Base-by-base conservation (phyloP, 2,329 filamentous ascomycete species). In the Aspergillus sp. region DNA sequence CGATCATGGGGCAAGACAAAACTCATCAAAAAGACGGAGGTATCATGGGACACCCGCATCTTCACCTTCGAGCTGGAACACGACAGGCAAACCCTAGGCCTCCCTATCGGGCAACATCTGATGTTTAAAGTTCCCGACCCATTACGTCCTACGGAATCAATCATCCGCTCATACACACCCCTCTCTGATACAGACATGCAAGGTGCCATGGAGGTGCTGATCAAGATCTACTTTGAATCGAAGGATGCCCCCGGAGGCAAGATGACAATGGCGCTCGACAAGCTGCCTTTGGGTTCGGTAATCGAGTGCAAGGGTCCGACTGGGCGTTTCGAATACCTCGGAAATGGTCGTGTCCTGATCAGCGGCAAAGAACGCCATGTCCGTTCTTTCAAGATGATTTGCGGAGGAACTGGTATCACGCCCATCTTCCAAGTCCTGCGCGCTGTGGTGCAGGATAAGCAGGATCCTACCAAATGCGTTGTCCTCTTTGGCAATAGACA, bases 231-330 rank as follows among this genome's bases (percentile, higher is more conserved):
- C 74, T 82, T 82, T 57, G 82, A 85, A 47, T 82, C 77, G 0
- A 69, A 76, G 1, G 76, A 76, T 3, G 71, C 69, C 2, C 76
- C 78, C 22, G 90, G 89, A 9, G 91, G 91, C 0, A 86, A 83
- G 62, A 95, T 96, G 90, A 93, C 88, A 1, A 82, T 83, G 68
- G 88, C 88, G 0, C 78, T 96, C 1, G 88, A 95, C 55, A 70
- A 81, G 10, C 76, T 96, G 1, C 84, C 87, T 0, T 59, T 90
- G 0, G 90, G 89, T 9, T 83, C 90, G 56, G 79, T 78, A 42
- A 84, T 94, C 49, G 89, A 95, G 47, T 87, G 95, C 77, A 95
- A 94, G 73, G 91, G 92, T 0, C 92, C 92, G 0, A 86, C 91
- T 4, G 92, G 92, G 7, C 89, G 90, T 61, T 93, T 96, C 58